Evolutionary conservation across 2,329 filamentous ascomycete species (phyloP), one percentile per base, ranked within the genome.

Genomic region (Penicillium capsulatum): DNA sequence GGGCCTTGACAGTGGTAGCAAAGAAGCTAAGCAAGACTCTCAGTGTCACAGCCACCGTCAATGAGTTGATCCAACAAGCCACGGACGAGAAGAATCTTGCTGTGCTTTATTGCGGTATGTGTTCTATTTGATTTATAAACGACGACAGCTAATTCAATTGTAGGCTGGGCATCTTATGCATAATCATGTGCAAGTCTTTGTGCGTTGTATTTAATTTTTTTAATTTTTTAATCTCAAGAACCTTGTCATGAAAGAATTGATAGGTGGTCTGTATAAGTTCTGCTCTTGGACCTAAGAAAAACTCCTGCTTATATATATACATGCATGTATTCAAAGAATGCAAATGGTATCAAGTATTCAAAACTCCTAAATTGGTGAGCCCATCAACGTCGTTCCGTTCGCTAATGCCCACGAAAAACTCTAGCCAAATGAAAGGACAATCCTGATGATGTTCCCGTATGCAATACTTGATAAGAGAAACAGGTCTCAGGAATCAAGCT

Each of bases 1-100:
- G 94, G 41, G 92, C 94, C 1, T 72, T 99, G 40, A 87, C 89
- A 41, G 85, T 97, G 15, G 92, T 99, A 40, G 81, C 86, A 60
- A 97, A 96, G 77, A 99, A 99, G 70, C 67, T 99, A 52, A 86
- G 84, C 48, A 95, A 95, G 73, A 90, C 86, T 2, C 66, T 98
- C 60, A 98, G 91, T 62, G 91, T 95, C 13, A 86, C 85, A 39
- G 94, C 92, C 3, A 96, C 89, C 10, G 92, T 98, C 38, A 97
- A 96, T 58, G 92, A 98, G 60, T 68, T 98, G 48, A 98, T 98
- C 50, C 92, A 96, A 61, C 86, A 94, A 68, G 91, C 92, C 6
- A 91, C 85, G 2, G 92, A 98, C 65, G 90, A 95, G 69, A 79
- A 79, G 51, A 96, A 98, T 60, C 64, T 99, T 57, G 91, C 92